Base-by-base conservation (phyloP, 225 moss, liverwort and hornwort genomes). In the Pseudoscleropodium purum region DNA sequence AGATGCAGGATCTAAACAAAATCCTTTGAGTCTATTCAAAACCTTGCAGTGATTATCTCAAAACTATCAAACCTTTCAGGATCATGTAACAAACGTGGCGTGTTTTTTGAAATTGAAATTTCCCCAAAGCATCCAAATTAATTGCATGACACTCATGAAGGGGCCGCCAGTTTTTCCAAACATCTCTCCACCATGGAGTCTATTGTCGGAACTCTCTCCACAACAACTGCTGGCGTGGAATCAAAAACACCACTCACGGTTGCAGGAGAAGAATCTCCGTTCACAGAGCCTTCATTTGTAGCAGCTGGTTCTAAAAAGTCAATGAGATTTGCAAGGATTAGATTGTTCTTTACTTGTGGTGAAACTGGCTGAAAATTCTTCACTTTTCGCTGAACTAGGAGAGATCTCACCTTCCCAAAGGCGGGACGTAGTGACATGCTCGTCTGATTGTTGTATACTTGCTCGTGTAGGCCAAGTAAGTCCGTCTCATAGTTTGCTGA, bases 321-420 rank as follows among this genome's bases (percentile, higher is more conserved):
- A 66, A 92, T 92, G 74, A 93, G 93, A 77, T 93, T 91, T 68
- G 84, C 84, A 64, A 89, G 86, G 63, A 88, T 75, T 74, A 69
- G 64, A 54, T 66, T 82, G 82, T 90, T 73, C 84, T 87, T 79
- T 23, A 39, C 86, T 84, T 70, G 67, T 54, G 82, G 62, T 60
- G 87, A 66, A 83, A 52, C 72, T 30, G 82, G 87, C 23, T 68
- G 80, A 51, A 72, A 75, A 18, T 39, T 43, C 75, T 84, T 90
- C 86, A 60, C 62, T 75, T 87, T 59, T 64, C 88, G 70, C 47
- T 54, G 88, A 76, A n/a, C 45, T 36, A 82, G 82, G 47, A 70
- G 51, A 60, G 75, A 84, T 60, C 75, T 74, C 73, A 60, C 41
- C 59, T 59, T 86, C 56, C 30, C 14, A n/a, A 75, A 52, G 43